A percentile compares a stretch with the other conserved stretches of the same genome.
phyloP scores from a whole-genome alignment of 768 basidiomycete genomes.

The Pleurotus salmoneostramineus region DNA sequence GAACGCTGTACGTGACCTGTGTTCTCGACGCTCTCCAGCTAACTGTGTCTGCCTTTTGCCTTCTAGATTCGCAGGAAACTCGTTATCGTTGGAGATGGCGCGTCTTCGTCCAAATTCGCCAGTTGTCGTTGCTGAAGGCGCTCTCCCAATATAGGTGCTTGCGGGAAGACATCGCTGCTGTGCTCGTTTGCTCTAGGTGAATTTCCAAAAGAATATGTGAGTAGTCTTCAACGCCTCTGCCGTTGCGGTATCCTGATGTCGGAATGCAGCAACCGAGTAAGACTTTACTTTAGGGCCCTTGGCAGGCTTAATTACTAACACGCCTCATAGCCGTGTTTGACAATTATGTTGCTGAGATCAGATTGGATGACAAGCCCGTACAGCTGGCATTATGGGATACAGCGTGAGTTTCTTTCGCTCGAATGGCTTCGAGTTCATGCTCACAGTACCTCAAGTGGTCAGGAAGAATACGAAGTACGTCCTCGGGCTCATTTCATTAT shows the following conservation, averaged over 20 bases:
- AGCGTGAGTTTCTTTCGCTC: constrained; percentile 60
- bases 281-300: constrained; percentile 19
- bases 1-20: constrained; percentile 7
- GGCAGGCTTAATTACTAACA: constrained; percentile 12
- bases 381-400: constrained; percentile 99
- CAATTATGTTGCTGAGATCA: constrained; percentile 98
- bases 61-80: constrained; percentile 89
- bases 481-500: constrained; percentile 7
- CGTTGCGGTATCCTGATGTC: constrained; percentile 8
- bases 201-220: constrained; percentile 93
- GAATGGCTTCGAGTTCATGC: constrained; percentile 7
- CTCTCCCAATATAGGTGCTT: constrained; percentile 60
- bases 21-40: background rate
- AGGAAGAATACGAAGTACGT: constrained; percentile 94
- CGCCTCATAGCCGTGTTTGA: constrained; percentile 80
- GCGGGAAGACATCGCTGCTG: constrained; percentile 91
- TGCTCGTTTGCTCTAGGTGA: constrained; percentile 92
- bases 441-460: constrained; percentile 57
- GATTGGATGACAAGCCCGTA: constrained; percentile 95
- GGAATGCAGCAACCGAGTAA: constrained; percentile 54
- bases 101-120: constrained; percentile 25
- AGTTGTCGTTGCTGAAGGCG: constrained; percentile 15
- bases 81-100: constrained; percentile 96
- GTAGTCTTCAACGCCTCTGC: constrained; percentile 25
- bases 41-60: background rate